These are phyloP conservation scores for Ambrosia hybrid DNA, from an alignment of 140 eudicot genomes.

Conservation along the genomic window DNA sequence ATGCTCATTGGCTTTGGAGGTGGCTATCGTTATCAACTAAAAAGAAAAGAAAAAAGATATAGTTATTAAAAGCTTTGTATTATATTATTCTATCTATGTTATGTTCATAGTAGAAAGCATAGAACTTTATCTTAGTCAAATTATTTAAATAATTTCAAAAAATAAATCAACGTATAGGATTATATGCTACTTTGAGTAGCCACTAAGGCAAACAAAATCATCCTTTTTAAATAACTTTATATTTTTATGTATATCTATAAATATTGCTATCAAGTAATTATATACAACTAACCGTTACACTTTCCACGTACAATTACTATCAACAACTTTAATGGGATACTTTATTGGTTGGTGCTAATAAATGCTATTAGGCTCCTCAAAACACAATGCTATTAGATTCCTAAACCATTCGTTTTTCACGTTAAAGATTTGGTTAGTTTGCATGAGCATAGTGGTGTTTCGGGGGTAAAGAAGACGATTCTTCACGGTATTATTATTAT, in stretches of 20 bases:
- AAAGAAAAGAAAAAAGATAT: background rate
- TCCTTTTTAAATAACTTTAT: background rate
- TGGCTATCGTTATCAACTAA: slow-evolving; percentile 12
- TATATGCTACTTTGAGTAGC: slow-evolving; percentile 12
- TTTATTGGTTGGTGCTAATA: too few species aligned
- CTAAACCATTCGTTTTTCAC: too few species aligned
- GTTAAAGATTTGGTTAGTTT: too few species aligned
- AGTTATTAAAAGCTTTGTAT: background rate
- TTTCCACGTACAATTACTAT: too few species aligned
- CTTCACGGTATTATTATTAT: too few species aligned
- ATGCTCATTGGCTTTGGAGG: slow-evolving; percentile 4
- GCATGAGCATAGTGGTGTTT: too few species aligned
- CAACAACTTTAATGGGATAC: too few species aligned
- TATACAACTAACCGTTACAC: too few species aligned
- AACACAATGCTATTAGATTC: too few species aligned
- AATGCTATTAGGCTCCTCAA: too few species aligned
- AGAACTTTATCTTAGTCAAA: background rate
- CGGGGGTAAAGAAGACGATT: too few species aligned
- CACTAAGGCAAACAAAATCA: background rate
- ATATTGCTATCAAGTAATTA: background rate
- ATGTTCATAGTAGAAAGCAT: background rate
- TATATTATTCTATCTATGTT: background rate
- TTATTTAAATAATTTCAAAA: background rate
- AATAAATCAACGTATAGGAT: background rate
- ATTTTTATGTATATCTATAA: background rate